phyloP scores from a whole-genome alignment of 2,329 filamentous ascomycete species.

The Thelonectria blattea region DNA sequence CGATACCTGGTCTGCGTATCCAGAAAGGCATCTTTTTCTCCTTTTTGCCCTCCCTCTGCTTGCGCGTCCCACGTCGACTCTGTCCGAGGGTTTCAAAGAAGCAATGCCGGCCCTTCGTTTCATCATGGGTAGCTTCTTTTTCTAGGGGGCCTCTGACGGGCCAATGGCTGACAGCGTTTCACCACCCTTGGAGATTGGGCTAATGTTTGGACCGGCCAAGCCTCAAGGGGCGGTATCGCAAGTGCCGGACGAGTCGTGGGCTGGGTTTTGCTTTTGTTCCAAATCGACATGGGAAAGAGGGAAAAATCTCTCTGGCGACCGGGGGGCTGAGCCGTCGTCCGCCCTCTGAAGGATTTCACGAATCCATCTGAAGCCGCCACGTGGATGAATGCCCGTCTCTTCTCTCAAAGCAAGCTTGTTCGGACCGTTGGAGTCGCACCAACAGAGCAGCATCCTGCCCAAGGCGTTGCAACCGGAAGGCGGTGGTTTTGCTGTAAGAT shows the following conservation, averaged over 20 bases:
- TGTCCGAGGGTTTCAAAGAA: conserved; percentile 11
- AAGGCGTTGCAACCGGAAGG: conserved; percentile 1
- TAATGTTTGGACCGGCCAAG: conserved; percentile 17
- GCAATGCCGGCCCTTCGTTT: conserved; percentile 33
- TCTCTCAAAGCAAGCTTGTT: neutral
- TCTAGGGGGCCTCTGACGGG: conserved; percentile 20
- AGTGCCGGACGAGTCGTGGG: conserved; percentile 12
- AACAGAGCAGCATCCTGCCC: neutral
- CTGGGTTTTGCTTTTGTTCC: conserved; percentile 33
- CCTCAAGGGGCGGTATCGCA: conserved; percentile 2
- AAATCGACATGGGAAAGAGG: conserved; percentile 18
- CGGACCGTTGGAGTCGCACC: neutral
- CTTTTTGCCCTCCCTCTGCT: conserved; percentile 7
- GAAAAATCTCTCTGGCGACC: conserved; percentile 1
- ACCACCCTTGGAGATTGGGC: conserved; percentile 23
- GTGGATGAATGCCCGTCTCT: conserved; percentile 24
- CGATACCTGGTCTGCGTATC: conserved; percentile 3
- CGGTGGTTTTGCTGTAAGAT: conserved; percentile 2
- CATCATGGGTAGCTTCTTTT: conserved; percentile 30
- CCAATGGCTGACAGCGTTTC: conserved; percentile 38
- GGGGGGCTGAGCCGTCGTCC: conserved; percentile 19
- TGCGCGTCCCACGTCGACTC: neutral
- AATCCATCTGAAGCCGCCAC: conserved; percentile 30
- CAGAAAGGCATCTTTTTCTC: neutral
- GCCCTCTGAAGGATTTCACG: conserved; percentile 25